Evolutionary conservation across 176 grass and related monocot species (phyloP).

Genomic region (Musa troglodytarum): DNA sequence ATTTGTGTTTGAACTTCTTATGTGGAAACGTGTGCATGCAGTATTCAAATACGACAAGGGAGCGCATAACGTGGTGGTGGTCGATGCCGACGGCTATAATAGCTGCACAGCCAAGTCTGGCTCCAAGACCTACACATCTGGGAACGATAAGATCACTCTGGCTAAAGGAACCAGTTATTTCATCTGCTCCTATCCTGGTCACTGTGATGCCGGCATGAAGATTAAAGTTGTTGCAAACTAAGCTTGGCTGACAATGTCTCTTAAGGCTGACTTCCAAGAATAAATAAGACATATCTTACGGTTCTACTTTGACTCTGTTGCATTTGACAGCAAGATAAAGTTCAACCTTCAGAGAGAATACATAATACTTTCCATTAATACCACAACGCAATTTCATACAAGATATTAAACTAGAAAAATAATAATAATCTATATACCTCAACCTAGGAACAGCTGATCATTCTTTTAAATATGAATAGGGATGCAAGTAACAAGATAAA

Average conservation of each 20-base stretch:
- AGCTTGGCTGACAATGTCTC: background rate
- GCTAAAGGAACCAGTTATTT: conserved; percentile 45
- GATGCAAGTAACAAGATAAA: too few relatives aligned
- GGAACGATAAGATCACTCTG: conserved; percentile 46
- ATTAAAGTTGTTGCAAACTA: conserved; percentile 36
- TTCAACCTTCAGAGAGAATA: too few relatives aligned
- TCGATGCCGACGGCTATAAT: conserved; percentile 39
- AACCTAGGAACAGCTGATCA: too few relatives aligned
- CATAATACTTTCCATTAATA: too few relatives aligned
- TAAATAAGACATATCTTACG: too few relatives aligned
- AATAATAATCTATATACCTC: too few relatives aligned
- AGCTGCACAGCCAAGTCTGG: conserved; percentile 29
- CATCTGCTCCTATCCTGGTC: conserved; percentile 53
- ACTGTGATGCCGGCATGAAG: conserved; percentile 66
- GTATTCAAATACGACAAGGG: conserved; percentile 51
- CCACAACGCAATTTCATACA: too few relatives aligned
- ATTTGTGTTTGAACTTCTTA: background rate
- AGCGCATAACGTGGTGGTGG: conserved; percentile 61
- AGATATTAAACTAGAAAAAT: too few relatives aligned
- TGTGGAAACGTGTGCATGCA: background rate
- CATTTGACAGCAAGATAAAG: too few relatives aligned
- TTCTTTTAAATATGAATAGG: too few relatives aligned
- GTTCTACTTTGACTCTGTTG: too few relatives aligned
- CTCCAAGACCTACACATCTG: conserved; percentile 24
- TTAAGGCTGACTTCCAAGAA: too few relatives aligned